Conservation (phyloP, 495 filamentous ascomycete species). For the Aspergillus campestris region DNA sequence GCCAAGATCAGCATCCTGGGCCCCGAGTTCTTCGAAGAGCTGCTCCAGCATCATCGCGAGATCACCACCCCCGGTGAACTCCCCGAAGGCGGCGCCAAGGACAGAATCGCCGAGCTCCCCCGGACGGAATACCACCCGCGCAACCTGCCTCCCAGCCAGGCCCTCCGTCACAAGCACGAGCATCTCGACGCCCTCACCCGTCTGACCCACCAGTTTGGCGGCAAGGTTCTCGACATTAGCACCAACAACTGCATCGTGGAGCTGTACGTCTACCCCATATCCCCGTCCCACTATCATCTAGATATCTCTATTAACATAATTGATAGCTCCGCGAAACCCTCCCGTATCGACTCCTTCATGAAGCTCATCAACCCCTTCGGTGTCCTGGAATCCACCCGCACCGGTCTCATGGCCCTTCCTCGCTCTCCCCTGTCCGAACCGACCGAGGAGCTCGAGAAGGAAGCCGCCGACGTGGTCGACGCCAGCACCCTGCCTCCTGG, state of each 20-base stretch:
- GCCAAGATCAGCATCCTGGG: conserved; percentile 94
- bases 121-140: conserved; percentile 68
- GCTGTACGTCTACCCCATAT: no score
- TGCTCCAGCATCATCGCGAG: conserved; percentile 85
- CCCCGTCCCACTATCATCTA: no score
- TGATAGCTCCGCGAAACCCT: conserved; percentile 78
- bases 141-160: conserved; percentile 74
- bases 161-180: conserved; percentile 90
- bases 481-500: conserved; percentile 87
- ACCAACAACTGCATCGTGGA: conserved; percentile 98
- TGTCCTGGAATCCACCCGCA: conserved; percentile 88
- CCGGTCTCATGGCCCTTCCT: conserved; percentile 92
- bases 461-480: conserved; percentile 89
- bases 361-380: conserved; percentile 95
- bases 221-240: conserved; percentile 95
- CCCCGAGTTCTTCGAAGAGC: conserved; percentile 95
- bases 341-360: conserved; percentile 92
- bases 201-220: conserved; percentile 93
- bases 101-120: conserved; percentile 20
- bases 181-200: conserved; percentile 91
- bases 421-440: conserved; percentile 77
- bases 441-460: conserved; percentile 64
- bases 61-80: conserved; percentile 44
- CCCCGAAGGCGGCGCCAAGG: conserved; percentile 21
- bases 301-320: neutral